A percentile compares a stretch with the other conserved stretches of the same genome.
Conservation (phyloP, 768 basidiomycete genomes). For the Rhodosporidiobolus sp. region DNA sequence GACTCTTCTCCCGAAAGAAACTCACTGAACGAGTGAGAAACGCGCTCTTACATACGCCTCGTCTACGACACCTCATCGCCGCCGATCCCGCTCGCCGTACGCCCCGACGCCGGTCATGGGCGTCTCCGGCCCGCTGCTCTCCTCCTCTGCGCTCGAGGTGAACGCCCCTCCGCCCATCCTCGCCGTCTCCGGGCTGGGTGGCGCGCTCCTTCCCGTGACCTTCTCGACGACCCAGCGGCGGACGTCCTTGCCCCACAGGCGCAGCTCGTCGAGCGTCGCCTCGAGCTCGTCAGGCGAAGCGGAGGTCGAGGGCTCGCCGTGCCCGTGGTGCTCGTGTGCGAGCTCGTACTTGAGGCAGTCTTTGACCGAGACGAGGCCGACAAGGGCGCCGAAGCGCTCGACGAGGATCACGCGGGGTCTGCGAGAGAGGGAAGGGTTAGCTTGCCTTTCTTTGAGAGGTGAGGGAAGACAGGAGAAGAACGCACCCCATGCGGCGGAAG, state of each 20-base stretch:
- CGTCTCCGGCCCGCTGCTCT: neutral
- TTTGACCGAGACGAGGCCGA: conserved; percentile 89
- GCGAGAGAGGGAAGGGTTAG: neutral
- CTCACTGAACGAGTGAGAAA: no score
- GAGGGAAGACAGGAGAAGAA: conserved; percentile 33
- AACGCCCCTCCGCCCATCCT: conserved; percentile 6
- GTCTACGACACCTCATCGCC: neutral
- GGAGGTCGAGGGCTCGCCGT: neutral
- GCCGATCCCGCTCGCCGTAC: neutral
- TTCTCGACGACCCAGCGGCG: conserved; percentile 18
- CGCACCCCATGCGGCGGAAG: conserved; percentile 96
- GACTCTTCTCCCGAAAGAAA: no score
- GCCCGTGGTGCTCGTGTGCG: conserved; percentile 45
- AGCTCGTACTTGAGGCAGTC: conserved; percentile 85
- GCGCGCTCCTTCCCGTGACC: conserved; percentile 12
- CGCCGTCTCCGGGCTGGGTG: neutral
- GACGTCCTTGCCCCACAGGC: conserved; percentile 39
- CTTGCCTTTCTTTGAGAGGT: no score
- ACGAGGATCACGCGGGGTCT: conserved; percentile 89
- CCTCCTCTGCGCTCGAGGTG: neutral
- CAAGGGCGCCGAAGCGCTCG: conserved; percentile 74
- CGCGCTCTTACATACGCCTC: no score
- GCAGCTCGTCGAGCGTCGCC: conserved; percentile 41
- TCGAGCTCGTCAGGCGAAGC: conserved; percentile 39
- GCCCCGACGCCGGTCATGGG: neutral